A percentile compares a stretch with the other conserved stretches of the same genome.
phyloP scores from a whole-genome alignment of 768 basidiomycete genomes.

The Lentinula boryana region DNA sequence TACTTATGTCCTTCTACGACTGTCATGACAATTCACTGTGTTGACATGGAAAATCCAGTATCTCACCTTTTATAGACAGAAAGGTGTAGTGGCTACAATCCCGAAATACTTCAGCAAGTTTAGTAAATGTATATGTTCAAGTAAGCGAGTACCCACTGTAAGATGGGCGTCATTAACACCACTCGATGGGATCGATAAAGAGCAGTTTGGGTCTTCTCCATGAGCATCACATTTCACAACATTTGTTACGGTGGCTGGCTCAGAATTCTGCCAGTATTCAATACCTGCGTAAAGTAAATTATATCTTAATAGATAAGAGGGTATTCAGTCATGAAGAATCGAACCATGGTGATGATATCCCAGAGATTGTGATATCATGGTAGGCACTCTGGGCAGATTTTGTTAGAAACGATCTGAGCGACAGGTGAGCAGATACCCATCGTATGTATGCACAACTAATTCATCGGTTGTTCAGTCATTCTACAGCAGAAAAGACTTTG shows the following conservation, averaged over 20 bases:
- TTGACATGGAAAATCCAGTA: not conserved
- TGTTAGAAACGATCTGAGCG: not conserved
- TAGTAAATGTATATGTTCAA: too few relatives aligned
- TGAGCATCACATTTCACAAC: slow-evolving; percentile 34
- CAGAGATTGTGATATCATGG: slow-evolving; percentile 38
- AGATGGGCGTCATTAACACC: slow-evolving; percentile 42
- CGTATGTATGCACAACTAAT: slow-evolving; percentile 45
- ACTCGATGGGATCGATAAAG: slow-evolving; percentile 37
- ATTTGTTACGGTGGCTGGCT: slow-evolving; percentile 34
- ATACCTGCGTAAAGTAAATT: slow-evolving; percentile 24
- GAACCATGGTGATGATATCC: slow-evolving; percentile 52
- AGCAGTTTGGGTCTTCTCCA: slow-evolving; percentile 46
- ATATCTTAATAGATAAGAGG: not conserved
- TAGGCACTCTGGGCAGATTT: slow-evolving; percentile 34
- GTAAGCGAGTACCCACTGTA: slow-evolving; percentile 23
- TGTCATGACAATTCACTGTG: not conserved
- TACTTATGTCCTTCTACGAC: not conserved
- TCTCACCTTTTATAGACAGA: slow-evolving; percentile 1
- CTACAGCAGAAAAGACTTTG: not conserved
- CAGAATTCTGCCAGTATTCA: slow-evolving; percentile 44
- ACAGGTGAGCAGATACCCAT: slow-evolving; percentile 27
- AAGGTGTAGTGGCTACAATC: slow-evolving; percentile 5
- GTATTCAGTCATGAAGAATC: not conserved
- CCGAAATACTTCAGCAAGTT: slow-evolving; percentile 6
- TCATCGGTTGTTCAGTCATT: not conserved